phyloP scores from a whole-genome alignment of 2,329 filamentous ascomycete genomes.

The Aureobasidium pullulans region DNA sequence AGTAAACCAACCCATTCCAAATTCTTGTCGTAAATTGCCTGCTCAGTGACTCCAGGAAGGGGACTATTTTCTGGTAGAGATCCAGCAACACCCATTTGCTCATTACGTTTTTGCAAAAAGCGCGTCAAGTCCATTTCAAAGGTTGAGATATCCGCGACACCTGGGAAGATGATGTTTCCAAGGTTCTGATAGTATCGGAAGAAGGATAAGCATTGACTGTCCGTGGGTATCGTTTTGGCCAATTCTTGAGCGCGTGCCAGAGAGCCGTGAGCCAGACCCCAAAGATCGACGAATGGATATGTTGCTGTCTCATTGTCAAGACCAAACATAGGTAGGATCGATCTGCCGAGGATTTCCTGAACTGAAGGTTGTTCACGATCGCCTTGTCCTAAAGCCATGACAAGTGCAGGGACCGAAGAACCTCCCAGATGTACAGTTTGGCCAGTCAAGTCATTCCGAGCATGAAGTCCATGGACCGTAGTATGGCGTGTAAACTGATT shows the following conservation, averaged over 20 bases:
- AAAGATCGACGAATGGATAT: slow-evolving; percentile 59
- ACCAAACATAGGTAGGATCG: slow-evolving; percentile 55
- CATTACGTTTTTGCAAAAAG: slow-evolving; percentile 46
- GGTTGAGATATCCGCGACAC: slow-evolving; percentile 47
- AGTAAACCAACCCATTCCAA: slow-evolving; percentile 53
- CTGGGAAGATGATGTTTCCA: slow-evolving; percentile 53
- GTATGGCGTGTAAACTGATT: slow-evolving; percentile 28
- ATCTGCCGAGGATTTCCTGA: slow-evolving; percentile 52
- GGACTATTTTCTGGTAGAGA: slow-evolving; percentile 24
- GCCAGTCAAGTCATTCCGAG: slow-evolving; percentile 51
- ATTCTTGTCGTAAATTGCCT: slow-evolving; percentile 50
- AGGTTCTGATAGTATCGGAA: slow-evolving; percentile 53
- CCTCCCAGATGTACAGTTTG: slow-evolving; percentile 56
- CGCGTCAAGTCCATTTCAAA: slow-evolving; percentile 49
- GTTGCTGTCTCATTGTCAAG: slow-evolving; percentile 58
- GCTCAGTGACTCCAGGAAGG: slow-evolving; percentile 39
- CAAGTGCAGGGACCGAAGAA: slow-evolving; percentile 54
- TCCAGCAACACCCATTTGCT: slow-evolving; percentile 24
- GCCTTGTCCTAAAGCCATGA: slow-evolving; percentile 43
- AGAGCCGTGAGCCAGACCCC: slow-evolving; percentile 53
- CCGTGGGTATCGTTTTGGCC: slow-evolving; percentile 51
- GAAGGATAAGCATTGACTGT: slow-evolving; percentile 51
- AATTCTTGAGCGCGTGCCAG: slow-evolving; percentile 51
- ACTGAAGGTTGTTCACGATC: slow-evolving; percentile 44
- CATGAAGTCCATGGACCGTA: slow-evolving; percentile 51